phyloP scores from a whole-genome alignment of 163 green algal genomes.

The Scenedesmus sp. region DNA sequence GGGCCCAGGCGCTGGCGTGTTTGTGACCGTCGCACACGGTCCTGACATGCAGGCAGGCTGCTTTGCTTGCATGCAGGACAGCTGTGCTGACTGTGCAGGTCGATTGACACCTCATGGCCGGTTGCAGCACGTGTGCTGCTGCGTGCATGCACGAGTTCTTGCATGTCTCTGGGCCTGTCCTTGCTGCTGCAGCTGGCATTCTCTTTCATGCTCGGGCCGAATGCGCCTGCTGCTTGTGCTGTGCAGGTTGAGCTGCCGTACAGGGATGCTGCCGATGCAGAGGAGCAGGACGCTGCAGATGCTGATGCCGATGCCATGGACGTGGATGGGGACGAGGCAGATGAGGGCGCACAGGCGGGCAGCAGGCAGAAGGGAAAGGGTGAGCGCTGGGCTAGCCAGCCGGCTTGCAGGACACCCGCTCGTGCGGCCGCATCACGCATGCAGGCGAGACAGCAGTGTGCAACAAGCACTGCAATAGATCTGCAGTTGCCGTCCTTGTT shows the following conservation, averaged over 20 bases:
- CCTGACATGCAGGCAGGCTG: neutral
- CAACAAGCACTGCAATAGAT: too few species aligned
- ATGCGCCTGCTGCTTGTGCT: neutral
- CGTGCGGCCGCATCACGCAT: neutral
- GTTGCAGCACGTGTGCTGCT: neutral
- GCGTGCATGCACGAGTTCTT: neutral
- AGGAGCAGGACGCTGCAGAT: slow-evolving; percentile 31
- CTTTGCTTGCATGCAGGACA: neutral
- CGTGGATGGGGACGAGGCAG: slow-evolving; percentile 46
- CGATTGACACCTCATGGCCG: neutral
- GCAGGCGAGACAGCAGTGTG: too few species aligned
- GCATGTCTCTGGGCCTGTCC: neutral
- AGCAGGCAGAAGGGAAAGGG: neutral
- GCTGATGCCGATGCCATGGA: slow-evolving; percentile 17
- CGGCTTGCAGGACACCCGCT: neutral
- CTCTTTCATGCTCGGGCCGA: neutral
- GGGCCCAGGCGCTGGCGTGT: neutral
- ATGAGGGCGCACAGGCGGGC: slow-evolving; percentile 3
- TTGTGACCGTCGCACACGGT: neutral
- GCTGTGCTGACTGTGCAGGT: neutral
- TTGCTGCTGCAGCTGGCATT: neutral
- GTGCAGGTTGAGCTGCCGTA: slow-evolving; percentile 61
- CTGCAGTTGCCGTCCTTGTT: too few species aligned
- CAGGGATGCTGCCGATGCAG: slow-evolving; percentile 52
- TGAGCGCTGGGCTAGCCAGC: neutral